phyloP scores from a whole-genome alignment of 208 protist genomes.

The Naegleria lovaniensis region DNA sequence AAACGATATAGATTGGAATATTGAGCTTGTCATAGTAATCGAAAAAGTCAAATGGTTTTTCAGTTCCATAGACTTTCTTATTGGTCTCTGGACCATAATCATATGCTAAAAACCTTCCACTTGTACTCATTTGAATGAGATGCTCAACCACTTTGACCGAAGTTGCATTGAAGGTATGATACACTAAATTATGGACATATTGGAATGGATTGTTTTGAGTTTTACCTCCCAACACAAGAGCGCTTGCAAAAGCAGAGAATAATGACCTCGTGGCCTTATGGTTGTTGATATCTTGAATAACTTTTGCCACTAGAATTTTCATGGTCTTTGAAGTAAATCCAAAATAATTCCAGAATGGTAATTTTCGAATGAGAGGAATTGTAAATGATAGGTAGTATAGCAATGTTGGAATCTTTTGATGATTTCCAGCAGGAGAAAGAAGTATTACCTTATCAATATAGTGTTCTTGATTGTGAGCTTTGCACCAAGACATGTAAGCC shows the following conservation, averaged over 20 bases:
- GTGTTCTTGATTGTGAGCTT: conserved; percentile 36
- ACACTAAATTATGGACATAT: conserved; percentile 45
- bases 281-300: conserved; percentile 46
- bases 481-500: conserved; percentile 39
- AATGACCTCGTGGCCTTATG: conserved; percentile 30
- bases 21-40: conserved; percentile 44
- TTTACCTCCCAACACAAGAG: conserved; percentile 38
- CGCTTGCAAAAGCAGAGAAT: conserved; percentile 26
- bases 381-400: conserved; percentile 15
- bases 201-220: conserved; percentile 35
- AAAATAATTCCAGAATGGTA: conserved; percentile 31
- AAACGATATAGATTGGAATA: conserved; percentile 46
- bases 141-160: conserved; percentile 38
- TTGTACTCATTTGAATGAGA: conserved; percentile 40
- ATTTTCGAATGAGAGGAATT: conserved; percentile 25
- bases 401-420: conserved; percentile 36
- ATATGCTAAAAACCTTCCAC: conserved; percentile 37
- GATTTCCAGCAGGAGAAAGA: conserved; percentile 43
- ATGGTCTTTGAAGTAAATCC: conserved; percentile 1
- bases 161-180: conserved; percentile 45
- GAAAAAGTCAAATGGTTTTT: conserved; percentile 33
- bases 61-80: conserved; percentile 36
- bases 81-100: conserved; percentile 47
- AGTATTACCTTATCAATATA: conserved; percentile 36
- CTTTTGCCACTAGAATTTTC: conserved; percentile 37